Evolutionary conservation across 1,284 basidiomycete species (phyloP), one percentile per base, ranked within the genome.

Genomic region (Boletus mariae): DNA sequence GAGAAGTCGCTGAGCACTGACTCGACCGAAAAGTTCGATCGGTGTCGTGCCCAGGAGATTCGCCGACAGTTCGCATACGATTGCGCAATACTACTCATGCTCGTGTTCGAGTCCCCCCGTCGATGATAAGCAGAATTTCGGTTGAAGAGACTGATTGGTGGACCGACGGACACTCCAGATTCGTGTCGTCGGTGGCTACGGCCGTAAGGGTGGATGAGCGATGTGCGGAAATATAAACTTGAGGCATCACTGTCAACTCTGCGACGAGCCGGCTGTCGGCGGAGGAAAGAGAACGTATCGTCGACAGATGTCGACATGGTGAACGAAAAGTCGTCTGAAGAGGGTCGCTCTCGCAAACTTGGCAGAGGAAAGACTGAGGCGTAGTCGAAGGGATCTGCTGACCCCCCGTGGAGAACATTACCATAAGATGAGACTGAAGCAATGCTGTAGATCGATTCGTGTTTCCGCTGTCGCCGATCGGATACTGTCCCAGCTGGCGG

Each of bases 371-470:
- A 34, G 0, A 51, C 11, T 1, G 53, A 51, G 1, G 75, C 85
- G 57, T 85, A 92, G 47, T 88, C 85, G 68, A 92, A 93, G 1
- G 90, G 87, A 66, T 92, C 88, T 0, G 69, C 70, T 1, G 78
- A 70, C 29, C 88, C 87, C 13, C 76, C 70, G 51, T 86, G 78
- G 57, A 90, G 74, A 28, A 88, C 80, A 2, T 75, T 77, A 2
- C 90, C 90, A 52, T 90, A 89, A 0, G 87, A 92, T 0, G 90
- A 93, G 25, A 93, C 82, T 0, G 90, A 92, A 0, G 87, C 83
- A 46, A 93, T 84, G 63, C 88, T 92, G 67, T 86, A 79, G 8
- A 82, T 60, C 0, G 90, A 92, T 44, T 87, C 82, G 10, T 80
- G 78, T 45, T 72, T 74, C 29, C 71, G 68, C 49, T 83, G 78